Percentiles rank a stretch among this genome's conserved stretches.
These are phyloP conservation scores for Tranzscheliella williamsii DNA, from an alignment of 1,284 basidiomycete species.

Conservation along the genomic window DNA sequence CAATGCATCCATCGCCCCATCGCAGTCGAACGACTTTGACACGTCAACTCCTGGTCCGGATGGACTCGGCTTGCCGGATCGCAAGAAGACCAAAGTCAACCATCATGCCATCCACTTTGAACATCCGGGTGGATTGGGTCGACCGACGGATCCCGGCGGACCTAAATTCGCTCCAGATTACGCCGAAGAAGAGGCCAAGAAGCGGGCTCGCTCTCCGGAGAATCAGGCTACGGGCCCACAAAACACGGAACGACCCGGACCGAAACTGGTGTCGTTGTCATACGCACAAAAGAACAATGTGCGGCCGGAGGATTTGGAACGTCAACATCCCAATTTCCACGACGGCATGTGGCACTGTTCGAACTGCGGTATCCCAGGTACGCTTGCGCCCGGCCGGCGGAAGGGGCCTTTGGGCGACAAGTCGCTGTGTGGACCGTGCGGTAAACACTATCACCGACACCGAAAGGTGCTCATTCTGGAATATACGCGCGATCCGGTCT, in stretches of 20 bases:
- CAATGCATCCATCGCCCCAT: slow-evolving; percentile 45
- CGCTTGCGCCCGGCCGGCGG: slow-evolving; percentile 46
- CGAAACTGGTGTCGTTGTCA: slow-evolving; percentile 38
- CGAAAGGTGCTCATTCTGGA: slow-evolving; percentile 47
- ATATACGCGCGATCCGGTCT: slow-evolving; percentile 52
- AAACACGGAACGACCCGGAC: slow-evolving; percentile 14
- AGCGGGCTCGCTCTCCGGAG: slow-evolving; percentile 33
- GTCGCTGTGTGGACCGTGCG: slow-evolving; percentile 86
- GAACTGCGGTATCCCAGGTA: slow-evolving; percentile 58
- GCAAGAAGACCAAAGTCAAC: slow-evolving; percentile 41
- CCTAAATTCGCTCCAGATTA: slow-evolving; percentile 42
- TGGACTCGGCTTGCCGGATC: slow-evolving; percentile 28
- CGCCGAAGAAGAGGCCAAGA: slow-evolving; percentile 38
- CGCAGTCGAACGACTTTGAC: slow-evolving; percentile 33
- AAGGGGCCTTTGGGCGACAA: slow-evolving; percentile 89
- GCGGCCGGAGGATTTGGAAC: slow-evolving; percentile 53
- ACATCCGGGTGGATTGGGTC: slow-evolving; percentile 55
- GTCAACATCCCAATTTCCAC: slow-evolving; percentile 56
- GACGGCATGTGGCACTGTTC: slow-evolving; percentile 59
- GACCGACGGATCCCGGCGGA: slow-evolving; percentile 35
- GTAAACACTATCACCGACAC: slow-evolving; percentile 66
- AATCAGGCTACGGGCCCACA: slow-evolving; percentile 34
- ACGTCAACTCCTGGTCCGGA: slow-evolving; percentile 46
- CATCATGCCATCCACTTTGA: slow-evolving; percentile 52
- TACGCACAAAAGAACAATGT: slow-evolving; percentile 40